Base-by-base conservation (phyloP, 441 rosid genomes). In the Gossypium davidsonii region DNA sequence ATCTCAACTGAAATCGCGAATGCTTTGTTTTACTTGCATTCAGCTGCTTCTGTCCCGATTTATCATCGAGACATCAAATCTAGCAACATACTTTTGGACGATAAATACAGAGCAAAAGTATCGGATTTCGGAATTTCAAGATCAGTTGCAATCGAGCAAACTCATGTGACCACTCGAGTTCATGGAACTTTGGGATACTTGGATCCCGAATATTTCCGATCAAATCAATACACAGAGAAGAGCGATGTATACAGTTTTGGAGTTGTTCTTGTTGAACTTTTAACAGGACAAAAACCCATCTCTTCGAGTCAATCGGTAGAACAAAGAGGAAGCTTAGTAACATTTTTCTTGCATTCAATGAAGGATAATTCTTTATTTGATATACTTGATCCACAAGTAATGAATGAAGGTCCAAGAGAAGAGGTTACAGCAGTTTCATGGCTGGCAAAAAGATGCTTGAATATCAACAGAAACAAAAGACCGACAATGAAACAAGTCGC, bases 221-320 rank as follows among this genome's bases (percentile, higher is more conserved):
- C 66, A 2, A 57, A 39, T 11, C 53, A 71, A 7, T 71, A 57
- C 6, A 71, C 66, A 15, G 39, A 57, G 14, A 71, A 56, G 34
- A 71, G 55, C 4, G 66, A 71, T 21, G 74, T 71, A 3, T 71
- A 71, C 25, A 71, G 74, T 34, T 71, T 71, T 9, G 66, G 66
- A 9, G 55, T 71, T 21, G 74, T 57, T 31, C 52, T 55, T 11
- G 31, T 65, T 12, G 70, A 65, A 2, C 70, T 65, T 12, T 6
- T 65, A 21, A 65, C 70, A 20, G 25, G 25, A 55, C 25, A 55
- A 55, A 55, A 55, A 20, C 63, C 73, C 1, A 0, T 68, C n/a
- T 62, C 25, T 10, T 52, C 63, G 1, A 31, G 2, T 5, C 18
- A 65, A 44, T 20, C 70, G 10, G 59, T 0, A 1, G 34, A 44